Percentiles rank a stretch among this genome's conserved stretches.
Evolutionary conservation across 371 early-diverging fungal species (phyloP).

Genomic region (Thermomucor indicae-seudaticae): DNA sequence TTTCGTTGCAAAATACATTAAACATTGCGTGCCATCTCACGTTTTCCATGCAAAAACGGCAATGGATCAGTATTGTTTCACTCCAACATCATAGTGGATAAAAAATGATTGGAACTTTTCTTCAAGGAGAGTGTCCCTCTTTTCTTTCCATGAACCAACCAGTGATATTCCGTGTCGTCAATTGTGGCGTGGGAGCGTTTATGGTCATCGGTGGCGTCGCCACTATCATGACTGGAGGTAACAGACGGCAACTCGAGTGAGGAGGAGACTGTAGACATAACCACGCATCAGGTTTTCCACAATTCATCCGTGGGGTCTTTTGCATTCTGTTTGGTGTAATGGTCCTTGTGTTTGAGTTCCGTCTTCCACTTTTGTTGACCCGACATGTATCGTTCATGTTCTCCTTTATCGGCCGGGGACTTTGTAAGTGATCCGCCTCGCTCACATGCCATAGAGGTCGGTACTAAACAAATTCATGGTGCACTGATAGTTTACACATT

Average conservation of each 20-base stretch:
- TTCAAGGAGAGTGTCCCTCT: no score
- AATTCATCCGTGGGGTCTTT: constrained; percentile 41
- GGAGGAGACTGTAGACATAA: background rate
- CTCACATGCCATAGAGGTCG: no score
- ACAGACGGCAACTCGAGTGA: background rate
- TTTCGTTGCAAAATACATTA: no score
- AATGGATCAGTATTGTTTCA: no score
- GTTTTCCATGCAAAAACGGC: no score
- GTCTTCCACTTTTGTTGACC: constrained; percentile 22
- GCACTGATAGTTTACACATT: no score
- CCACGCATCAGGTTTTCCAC: constrained; percentile 27
- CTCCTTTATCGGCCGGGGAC: constrained; percentile 16
- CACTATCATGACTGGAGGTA: constrained; percentile 35
- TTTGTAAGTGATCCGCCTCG: no score
- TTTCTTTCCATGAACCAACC: constrained; percentile 15
- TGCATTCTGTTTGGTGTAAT: constrained; percentile 39
- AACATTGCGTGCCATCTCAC: no score
- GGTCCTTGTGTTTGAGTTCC: constrained; percentile 34
- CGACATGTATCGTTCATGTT: constrained; percentile 22
- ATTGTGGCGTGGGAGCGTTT: constrained; percentile 29
- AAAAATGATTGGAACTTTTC: no score
- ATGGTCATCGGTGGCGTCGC: constrained; percentile 39
- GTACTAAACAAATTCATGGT: no score
- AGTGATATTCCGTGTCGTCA: constrained; percentile 27
- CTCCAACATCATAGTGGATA: no score